Evolutionary conservation across 768 basidiomycete species (phyloP), one percentile per base, ranked within the genome.

Genomic region (Rossbeevera mucosa): DNA sequence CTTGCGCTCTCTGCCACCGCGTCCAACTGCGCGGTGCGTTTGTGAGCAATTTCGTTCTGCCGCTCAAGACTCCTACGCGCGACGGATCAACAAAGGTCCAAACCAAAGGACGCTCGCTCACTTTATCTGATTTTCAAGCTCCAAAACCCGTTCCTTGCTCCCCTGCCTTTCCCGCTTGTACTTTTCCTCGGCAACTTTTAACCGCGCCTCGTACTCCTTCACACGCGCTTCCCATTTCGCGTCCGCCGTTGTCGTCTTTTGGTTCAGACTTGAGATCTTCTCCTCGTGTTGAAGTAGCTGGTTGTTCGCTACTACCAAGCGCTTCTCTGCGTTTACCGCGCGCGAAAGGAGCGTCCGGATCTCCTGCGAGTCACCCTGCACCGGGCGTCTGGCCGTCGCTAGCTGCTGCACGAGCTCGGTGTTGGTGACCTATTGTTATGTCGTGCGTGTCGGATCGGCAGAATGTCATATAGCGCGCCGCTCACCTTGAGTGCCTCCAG

Each of bases 161-260:
- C 95, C 96, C 62, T 97, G 94, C 54, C 90, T 76, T 74, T 95
- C 94, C 50, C 91, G 78, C 77, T 97, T 97, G 58, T 92, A 83
- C 65, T 84, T 85, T 75, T 98, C 94, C 62, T 93, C 91, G 0
- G 91, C 91, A 0, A 84, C 82, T 67, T 84, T 85, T 56, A 94
- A 64, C 16, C 89, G 73, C 13, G 80, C 66, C 71, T 96, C 92
- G 61, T 94, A 94, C 70, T 98, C 94, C 68, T 85, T 87, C 42
- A 98, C 90, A n/a, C 94, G 77, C 0, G 87, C 91, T 62, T 94
- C 94, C 93, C 94, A 98, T 69, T 94, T 95, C 48, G 72, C 74
- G 59, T 96, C 94, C 0, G 89, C 87, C 0, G 73, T 74, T 0
- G 76, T 73, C 31, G 79, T 88, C 74, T 85, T 88, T 71, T 83